Evolutionary conservation across 306 rosid species (phyloP).

Genomic region (Clitoria ternatea): DNA sequence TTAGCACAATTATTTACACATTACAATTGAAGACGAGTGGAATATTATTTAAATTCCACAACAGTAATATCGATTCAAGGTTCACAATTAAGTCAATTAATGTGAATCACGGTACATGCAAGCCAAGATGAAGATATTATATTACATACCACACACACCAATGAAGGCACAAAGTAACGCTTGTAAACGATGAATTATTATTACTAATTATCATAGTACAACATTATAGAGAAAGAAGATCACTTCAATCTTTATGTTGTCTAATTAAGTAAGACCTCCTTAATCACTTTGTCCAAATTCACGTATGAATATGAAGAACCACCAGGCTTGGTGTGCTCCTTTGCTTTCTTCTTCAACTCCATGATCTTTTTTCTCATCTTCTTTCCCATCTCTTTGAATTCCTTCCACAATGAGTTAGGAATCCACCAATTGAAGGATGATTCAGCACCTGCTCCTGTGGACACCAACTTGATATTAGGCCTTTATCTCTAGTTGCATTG

Average conservation of each 20-base stretch:
- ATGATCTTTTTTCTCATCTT: constrained; percentile 19
- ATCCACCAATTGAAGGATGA: constrained; percentile 23
- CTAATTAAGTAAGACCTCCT: constrained; percentile 21
- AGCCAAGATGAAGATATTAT: no score
- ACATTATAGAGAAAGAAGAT: background rate
- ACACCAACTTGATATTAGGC: constrained; percentile 30
- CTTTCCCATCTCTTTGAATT: constrained; percentile 34
- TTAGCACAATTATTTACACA: no score
- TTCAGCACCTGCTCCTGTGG: constrained; percentile 31
- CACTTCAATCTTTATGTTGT: background rate
- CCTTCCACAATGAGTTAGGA: constrained; percentile 39
- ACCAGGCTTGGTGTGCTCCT: constrained; percentile 18
- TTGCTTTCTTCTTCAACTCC: constrained; percentile 19
- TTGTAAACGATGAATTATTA: no score
- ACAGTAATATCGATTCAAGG: no score
- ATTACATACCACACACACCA: no score
- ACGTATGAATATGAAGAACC: constrained; percentile 27
- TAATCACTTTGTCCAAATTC: constrained; percentile 24
- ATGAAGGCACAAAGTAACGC: no score
- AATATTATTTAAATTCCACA: no score
- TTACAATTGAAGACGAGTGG: no score
- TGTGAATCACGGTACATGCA: no score
- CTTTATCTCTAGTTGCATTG: constrained; percentile 1
- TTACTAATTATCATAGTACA: no score
- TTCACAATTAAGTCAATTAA: no score